Conservation (phyloP, 2,329 filamentous ascomycete genomes). For the Exophiala lecanii-corni region DNA sequence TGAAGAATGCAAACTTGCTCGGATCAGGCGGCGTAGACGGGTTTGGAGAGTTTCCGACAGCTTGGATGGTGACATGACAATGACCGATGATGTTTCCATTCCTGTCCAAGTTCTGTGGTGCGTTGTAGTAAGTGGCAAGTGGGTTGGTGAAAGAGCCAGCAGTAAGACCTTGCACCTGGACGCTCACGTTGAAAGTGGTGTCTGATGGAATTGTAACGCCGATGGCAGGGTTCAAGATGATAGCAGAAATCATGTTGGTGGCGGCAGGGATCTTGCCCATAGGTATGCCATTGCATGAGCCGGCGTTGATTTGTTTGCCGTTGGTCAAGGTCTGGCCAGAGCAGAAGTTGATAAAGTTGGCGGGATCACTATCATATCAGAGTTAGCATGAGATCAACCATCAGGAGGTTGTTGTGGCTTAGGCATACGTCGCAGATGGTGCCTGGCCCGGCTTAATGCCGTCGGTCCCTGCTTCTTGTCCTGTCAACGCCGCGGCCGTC, state of each 20-base stretch:
- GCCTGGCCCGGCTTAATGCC: constrained; percentile 8
- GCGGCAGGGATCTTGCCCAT: constrained; percentile 53
- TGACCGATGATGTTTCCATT: constrained; percentile 38
- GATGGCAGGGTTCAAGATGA: constrained; percentile 46
- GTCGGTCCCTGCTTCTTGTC: not conserved
- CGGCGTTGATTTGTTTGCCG: constrained; percentile 45
- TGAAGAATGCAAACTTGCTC: constrained; percentile 53
- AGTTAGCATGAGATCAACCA: constrained; percentile 3
- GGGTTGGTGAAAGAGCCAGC: constrained; percentile 54
- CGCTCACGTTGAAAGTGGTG: constrained; percentile 43
- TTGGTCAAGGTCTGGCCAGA: constrained; percentile 52
- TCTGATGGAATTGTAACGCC: constrained; percentile 40
- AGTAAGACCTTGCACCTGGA: constrained; percentile 46
- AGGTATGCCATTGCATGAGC: constrained; percentile 55
- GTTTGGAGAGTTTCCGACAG: constrained; percentile 37
- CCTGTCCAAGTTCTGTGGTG: constrained; percentile 47
- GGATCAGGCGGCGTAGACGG: constrained; percentile 36
- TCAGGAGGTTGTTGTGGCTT: not conserved
- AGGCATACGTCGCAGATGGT: constrained; percentile 20
- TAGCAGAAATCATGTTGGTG: constrained; percentile 52
- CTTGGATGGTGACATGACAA: constrained; percentile 47
- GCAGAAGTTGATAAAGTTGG: constrained; percentile 60
- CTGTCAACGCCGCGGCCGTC: not conserved
- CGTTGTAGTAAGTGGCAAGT: constrained; percentile 50
- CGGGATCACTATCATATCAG: constrained; percentile 30